Conservation (phyloP, 2,329 filamentous ascomycete genomes). For the Monosporascus sp. region DNA sequence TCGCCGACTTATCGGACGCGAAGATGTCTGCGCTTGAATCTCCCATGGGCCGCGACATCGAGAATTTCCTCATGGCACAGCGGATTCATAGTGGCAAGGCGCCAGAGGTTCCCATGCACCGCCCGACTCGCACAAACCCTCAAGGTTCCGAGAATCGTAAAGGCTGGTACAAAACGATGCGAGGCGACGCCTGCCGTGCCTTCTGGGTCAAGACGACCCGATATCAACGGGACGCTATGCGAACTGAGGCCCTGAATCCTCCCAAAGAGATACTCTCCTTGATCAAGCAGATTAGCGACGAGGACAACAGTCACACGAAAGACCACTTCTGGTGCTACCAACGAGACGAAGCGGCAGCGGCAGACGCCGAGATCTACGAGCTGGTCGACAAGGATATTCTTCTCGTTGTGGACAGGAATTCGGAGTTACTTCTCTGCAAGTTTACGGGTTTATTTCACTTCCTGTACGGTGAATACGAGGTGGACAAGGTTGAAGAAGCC, state of each 20-base stretch:
- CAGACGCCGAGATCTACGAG: conserved; percentile 1
- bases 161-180: conserved; percentile 3
- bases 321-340: conserved; percentile 8
- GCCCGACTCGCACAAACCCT: neutral
- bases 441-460: conserved; percentile 1
- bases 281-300: conserved; percentile 4
- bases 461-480: conserved; percentile 1
- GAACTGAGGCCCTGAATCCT: neutral
- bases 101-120: conserved; percentile 3
- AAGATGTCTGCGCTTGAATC: conserved; percentile 4
- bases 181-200: neutral
- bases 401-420: conserved; percentile 4
- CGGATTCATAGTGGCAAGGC: conserved; percentile 2
- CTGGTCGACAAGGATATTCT: conserved; percentile 3
- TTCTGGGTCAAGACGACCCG: conserved; percentile 8
- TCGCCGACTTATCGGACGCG: neutral
- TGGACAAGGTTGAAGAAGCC: conserved; percentile 4
- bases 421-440: conserved; percentile 1
- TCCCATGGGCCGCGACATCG: conserved; percentile 1
- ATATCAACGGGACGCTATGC: conserved; percentile 3
- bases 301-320: conserved; percentile 3
- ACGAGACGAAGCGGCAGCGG: conserved; percentile 2
- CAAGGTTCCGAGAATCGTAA: conserved; percentile 2
- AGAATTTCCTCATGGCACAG: conserved; percentile 7
- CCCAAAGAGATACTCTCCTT: conserved; percentile 1